Conservation (phyloP, 345 rosid species). For the Camelina hispida region DNA sequence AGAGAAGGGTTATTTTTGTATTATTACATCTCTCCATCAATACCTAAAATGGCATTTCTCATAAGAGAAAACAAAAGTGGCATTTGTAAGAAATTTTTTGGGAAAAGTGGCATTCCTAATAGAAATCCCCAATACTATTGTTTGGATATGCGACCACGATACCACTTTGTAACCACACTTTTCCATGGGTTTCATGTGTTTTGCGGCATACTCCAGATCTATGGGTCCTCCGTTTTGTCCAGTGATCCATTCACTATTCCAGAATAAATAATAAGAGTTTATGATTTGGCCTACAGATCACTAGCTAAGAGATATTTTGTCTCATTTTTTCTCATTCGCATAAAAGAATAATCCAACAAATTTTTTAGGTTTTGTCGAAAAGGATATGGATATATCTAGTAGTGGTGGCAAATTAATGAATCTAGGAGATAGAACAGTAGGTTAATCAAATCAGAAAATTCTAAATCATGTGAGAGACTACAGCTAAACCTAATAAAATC, state of each 20-base stretch:
- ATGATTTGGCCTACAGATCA: not conserved
- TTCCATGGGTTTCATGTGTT: not conserved
- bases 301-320: not conserved
- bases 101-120: no score
- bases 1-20: no score
- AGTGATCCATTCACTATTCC: not conserved
- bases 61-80: no score
- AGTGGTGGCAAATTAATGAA: slow-evolving; percentile 19
- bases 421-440: slow-evolving; percentile 14
- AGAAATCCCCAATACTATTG: no score
- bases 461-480: slow-evolving; percentile 15
- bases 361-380: not conserved
- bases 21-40: no score
- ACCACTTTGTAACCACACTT: not conserved
- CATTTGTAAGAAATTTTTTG: no score
- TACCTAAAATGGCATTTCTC: no score
- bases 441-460: slow-evolving; percentile 21
- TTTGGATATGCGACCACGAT: not conserved
- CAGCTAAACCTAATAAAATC: not conserved
- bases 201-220: not conserved
- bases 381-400: not conserved
- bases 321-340: not conserved
- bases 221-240: not conserved
- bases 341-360: slow-evolving; percentile 15
- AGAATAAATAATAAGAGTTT: not conserved